Percentiles rank a stretch among this genome's conserved stretches.
Evolutionary conservation across 805 yeast species (phyloP).

Genomic region (Hanseniaspora taiwanica): DNA sequence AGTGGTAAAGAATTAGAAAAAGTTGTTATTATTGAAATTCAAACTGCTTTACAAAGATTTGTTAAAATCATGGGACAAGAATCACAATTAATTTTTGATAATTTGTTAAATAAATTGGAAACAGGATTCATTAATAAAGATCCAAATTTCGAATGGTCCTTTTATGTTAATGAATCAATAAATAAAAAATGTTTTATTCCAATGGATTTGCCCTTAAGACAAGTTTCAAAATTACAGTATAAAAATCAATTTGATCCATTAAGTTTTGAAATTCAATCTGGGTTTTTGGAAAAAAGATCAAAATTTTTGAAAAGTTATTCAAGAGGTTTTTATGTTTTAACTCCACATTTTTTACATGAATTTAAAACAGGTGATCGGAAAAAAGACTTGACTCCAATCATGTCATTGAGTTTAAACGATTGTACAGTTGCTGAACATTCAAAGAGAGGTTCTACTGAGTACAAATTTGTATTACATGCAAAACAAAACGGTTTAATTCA

Average conservation of each 20-base stretch:
- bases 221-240: conserved; percentile 46
- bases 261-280: conserved; percentile 57
- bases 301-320: conserved; percentile 87
- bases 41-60: conserved; percentile 62
- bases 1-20: conserved; percentile 83
- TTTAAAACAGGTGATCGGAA: conserved; percentile 73
- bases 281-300: conserved; percentile 77
- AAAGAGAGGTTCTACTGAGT: conserved; percentile 50
- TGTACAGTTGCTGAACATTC: conserved; percentile 78
- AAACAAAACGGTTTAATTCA: conserved; percentile 64
- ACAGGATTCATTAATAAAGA: conserved; percentile 63
- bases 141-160: conserved; percentile 76
- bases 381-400: conserved; percentile 67
- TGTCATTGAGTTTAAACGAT: conserved; percentile 68
- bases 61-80: conserved; percentile 61
- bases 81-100: conserved; percentile 56
- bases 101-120: conserved; percentile 51
- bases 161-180: conserved; percentile 2
- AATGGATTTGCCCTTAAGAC: conserved; percentile 57
- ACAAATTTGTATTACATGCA: conserved; percentile 69
- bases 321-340: conserved; percentile 79
- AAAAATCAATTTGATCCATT: conserved; percentile 58
- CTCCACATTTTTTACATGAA: conserved; percentile 82
- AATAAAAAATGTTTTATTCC: conserved; percentile 40
- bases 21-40: conserved; percentile 77